Percentiles rank a stretch among this genome's conserved stretches.
Conservation (phyloP, 768 basidiomycete genomes). For the Lactarius akahatsu region DNA sequence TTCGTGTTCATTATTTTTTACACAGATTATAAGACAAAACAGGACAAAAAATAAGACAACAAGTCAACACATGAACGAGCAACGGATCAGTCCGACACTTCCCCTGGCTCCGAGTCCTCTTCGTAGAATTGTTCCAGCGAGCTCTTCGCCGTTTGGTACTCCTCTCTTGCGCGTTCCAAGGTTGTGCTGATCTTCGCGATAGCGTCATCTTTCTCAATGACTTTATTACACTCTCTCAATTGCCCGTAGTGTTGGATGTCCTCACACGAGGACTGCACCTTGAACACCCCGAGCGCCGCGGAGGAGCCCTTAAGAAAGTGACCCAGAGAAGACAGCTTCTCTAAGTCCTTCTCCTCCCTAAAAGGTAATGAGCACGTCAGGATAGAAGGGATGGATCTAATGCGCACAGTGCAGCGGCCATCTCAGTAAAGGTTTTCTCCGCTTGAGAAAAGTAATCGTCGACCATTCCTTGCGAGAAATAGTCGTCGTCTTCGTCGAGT, state of each 20-base stretch:
- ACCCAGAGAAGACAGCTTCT: conserved; percentile 67
- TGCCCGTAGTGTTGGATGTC: conserved; percentile 78
- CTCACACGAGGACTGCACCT: conserved; percentile 85
- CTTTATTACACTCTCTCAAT: background rate
- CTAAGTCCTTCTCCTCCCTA: conserved; percentile 53
- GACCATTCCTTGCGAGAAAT: conserved; percentile 80
- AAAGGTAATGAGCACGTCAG: conserved; percentile 45
- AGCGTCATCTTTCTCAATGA: conserved; percentile 13
- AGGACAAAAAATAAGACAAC: background rate
- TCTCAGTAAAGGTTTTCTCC: conserved; percentile 65
- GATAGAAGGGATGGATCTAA: background rate
- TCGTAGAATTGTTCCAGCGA: conserved; percentile 23
- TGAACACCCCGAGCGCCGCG: conserved; percentile 82
- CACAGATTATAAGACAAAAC: background rate
- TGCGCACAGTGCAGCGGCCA: conserved; percentile 51
- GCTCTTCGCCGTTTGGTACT: conserved; percentile 21
- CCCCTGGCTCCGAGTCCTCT: background rate
- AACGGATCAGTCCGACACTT: background rate
- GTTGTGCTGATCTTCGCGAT: conserved; percentile 21
- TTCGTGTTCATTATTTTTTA: background rate
- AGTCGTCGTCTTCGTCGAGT: conserved; percentile 82
- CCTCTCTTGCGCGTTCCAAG: conserved; percentile 19
- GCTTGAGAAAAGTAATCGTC: conserved; percentile 82
- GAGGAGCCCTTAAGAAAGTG: conserved; percentile 99
- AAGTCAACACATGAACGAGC: background rate